Conservation (phyloP, 768 basidiomycete species). For the Lactarius sp. region DNA sequence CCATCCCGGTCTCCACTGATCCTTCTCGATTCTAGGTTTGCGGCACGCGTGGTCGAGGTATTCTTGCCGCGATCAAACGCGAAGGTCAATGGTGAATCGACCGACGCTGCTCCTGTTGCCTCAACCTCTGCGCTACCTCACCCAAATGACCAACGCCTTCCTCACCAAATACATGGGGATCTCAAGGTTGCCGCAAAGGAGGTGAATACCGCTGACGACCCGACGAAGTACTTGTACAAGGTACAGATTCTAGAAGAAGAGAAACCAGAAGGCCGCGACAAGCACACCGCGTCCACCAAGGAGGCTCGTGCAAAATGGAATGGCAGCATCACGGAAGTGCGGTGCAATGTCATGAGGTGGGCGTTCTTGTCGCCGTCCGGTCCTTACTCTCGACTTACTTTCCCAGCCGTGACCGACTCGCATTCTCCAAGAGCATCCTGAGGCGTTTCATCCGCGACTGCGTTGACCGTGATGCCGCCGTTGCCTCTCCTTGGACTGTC, state of each 20-base stretch:
- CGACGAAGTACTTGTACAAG: conserved; percentile 80
- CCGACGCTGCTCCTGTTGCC: conserved; percentile 27
- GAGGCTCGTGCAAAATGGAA: conserved; percentile 57
- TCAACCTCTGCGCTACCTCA: conserved; percentile 38
- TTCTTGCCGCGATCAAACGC: conserved; percentile 47
- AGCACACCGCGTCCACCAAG: conserved; percentile 48
- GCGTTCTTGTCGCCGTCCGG: conserved; percentile 26
- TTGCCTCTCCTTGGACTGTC: conserved; percentile 95
- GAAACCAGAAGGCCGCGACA: conserved; percentile 60
- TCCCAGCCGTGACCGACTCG: conserved; percentile 83
- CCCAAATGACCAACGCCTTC: conserved; percentile 38
- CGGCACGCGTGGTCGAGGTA: conserved; percentile 74
- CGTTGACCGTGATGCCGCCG: conserved; percentile 85
- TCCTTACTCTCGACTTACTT: conserved; percentile 3
- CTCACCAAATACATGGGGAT: conserved; percentile 74
- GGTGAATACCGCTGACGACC: conserved; percentile 67
- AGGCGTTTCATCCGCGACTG: conserved; percentile 95
- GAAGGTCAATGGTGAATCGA: conserved; percentile 15
- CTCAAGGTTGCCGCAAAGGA: conserved; percentile 71
- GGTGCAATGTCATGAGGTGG: conserved; percentile 75
- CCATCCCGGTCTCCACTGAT: conserved; percentile 21
- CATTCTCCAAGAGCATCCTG: conserved; percentile 95
- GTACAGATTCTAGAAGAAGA: conserved; percentile 76
- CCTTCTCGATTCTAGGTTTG: conserved; percentile 50
- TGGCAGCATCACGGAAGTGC: conserved; percentile 80